These are phyloP conservation scores for Asterella californica DNA, from an alignment of 225 moss, liverwort and hornwort genomes.

Conservation along the genomic window DNA sequence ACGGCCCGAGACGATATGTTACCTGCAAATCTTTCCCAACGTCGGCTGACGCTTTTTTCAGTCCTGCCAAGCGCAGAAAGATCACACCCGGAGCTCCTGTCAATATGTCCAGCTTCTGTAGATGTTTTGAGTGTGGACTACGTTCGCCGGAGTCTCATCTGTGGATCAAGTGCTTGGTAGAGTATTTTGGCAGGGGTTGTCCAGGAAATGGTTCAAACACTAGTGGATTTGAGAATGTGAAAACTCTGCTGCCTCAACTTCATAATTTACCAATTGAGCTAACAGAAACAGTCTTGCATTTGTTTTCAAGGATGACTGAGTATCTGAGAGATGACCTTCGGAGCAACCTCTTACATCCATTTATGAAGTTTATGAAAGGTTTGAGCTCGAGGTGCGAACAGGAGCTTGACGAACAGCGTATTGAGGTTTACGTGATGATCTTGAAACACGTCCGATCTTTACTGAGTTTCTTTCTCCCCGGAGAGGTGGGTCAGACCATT, in stretches of 20 bases:
- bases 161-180: slow-evolving; percentile 44
- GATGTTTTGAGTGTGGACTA: slow-evolving; percentile 32
- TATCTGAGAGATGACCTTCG: slow-evolving; percentile 34
- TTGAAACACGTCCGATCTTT: slow-evolving; percentile 30
- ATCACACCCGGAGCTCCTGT: not conserved
- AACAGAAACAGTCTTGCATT: slow-evolving; percentile 33
- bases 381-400: slow-evolving; percentile 24
- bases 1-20: slow-evolving; percentile 31
- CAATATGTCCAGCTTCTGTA: slow-evolving; percentile 26
- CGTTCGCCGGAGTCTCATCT: slow-evolving; percentile 26
- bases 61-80: slow-evolving; percentile 5
- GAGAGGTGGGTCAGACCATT: slow-evolving; percentile 26
- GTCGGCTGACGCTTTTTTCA: slow-evolving; percentile 9
- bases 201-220: slow-evolving; percentile 20
- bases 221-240: slow-evolving; percentile 37
- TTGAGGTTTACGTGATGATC: slow-evolving; percentile 30
- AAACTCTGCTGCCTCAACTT: slow-evolving; percentile 27
- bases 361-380: slow-evolving; percentile 24
- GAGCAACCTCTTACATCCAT: slow-evolving; percentile 34
- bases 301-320: slow-evolving; percentile 36
- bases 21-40: slow-evolving; percentile 16
- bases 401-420: slow-evolving; percentile 22
- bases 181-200: slow-evolving; percentile 37
- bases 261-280: slow-evolving; percentile 32
- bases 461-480: slow-evolving; percentile 32